These are phyloP conservation scores for Saccharomycopsis sp. DNA, from an alignment of 805 yeast genomes.

Conservation along the genomic window DNA sequence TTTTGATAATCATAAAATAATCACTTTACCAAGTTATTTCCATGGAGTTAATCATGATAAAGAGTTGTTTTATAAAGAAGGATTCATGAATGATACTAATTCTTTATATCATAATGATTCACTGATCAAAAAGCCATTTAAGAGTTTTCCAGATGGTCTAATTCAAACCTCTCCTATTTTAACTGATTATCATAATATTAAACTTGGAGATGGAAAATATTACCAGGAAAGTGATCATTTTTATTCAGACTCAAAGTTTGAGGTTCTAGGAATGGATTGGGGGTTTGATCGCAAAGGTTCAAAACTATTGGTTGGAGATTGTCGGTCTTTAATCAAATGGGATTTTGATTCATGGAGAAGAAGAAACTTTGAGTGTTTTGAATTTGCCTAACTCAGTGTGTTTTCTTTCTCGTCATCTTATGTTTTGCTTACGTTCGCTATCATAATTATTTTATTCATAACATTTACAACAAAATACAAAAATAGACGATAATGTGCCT, in stretches of 20 bases:
- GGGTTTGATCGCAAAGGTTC: constrained; percentile 39
- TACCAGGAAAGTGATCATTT: neutral
- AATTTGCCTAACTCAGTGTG: too few species aligned
- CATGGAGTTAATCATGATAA: neutral
- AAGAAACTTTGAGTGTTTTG: constrained; percentile 21
- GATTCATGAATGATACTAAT: neutral
- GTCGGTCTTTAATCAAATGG: constrained; percentile 50
- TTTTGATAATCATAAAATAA: constrained; percentile 63
- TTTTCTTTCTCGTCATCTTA: too few species aligned
- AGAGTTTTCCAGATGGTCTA: neutral
- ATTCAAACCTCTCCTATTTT: neutral
- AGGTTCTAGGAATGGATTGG: constrained; percentile 56
- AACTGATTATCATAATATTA: neutral
- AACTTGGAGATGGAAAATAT: neutral
- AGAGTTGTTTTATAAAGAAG: neutral
- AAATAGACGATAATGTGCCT: too few species aligned
- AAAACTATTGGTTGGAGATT: constrained; percentile 49
- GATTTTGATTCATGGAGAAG: constrained; percentile 55
- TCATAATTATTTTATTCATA: too few species aligned
- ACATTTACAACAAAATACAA: too few species aligned
- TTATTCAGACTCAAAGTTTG: constrained; percentile 28
- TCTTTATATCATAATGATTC: neutral
- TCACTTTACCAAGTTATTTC: constrained; percentile 41
- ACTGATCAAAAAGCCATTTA: neutral
- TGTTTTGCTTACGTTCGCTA: too few species aligned